Evolutionary conservation across 306 rosid species (phyloP).

Genomic region (Cicer bijugum): DNA sequence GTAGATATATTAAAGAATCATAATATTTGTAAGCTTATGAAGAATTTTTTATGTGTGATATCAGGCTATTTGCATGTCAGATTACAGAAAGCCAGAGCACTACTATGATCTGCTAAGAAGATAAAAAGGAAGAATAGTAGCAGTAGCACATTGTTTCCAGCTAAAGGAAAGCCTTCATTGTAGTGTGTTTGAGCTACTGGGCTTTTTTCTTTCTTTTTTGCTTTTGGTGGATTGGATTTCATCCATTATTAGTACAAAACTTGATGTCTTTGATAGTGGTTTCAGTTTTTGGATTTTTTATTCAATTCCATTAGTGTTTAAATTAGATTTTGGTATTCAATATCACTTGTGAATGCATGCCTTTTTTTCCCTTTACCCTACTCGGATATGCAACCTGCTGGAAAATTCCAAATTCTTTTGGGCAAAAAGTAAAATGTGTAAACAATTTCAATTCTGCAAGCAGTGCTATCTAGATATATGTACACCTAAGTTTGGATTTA

Average conservation of each 20-base stretch:
- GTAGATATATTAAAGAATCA: constrained; percentile 26
- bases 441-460: not conserved
- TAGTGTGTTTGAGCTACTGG: not conserved
- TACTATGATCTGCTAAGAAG: constrained; percentile 63
- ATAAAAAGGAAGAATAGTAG: constrained; percentile 28
- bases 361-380: not conserved
- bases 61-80: constrained; percentile 61
- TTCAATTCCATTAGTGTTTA: not conserved
- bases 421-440: not conserved
- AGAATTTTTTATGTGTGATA: constrained; percentile 26
- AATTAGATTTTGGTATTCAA: not conserved
- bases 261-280: constrained; percentile 10
- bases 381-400: not conserved
- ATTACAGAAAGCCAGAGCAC: constrained; percentile 68
- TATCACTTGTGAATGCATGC: not conserved
- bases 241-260: constrained; percentile 3
- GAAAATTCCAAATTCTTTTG: not conserved
- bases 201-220: not conserved
- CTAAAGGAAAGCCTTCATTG: constrained; percentile 16
- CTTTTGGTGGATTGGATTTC: constrained; percentile 11
- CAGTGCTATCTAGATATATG: not conserved
- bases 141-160: constrained; percentile 8
- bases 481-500: constrained; percentile 3
- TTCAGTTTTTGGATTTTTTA: constrained; percentile 12
- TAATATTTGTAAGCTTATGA: not conserved